Evolutionary conservation across 768 basidiomycete species (phyloP).

Genomic region (Amanita molliuscula): DNA sequence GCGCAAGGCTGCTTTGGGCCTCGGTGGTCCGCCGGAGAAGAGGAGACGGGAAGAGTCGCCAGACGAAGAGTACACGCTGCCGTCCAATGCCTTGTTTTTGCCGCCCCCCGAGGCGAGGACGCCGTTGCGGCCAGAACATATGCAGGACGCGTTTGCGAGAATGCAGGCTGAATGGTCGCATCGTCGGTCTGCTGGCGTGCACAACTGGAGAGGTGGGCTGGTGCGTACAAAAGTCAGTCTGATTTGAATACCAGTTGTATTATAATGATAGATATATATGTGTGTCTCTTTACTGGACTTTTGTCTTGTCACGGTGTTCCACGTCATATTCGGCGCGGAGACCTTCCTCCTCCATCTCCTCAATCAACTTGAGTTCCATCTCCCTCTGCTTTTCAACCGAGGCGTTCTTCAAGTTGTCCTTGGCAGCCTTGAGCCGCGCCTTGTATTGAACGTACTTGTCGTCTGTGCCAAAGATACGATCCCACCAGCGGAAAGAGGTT

Average conservation of each 20-base stretch:
- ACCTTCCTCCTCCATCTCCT: constrained; percentile 68
- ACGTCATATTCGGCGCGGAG: constrained; percentile 55
- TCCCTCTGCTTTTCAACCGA: constrained; percentile 40
- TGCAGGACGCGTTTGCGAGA: constrained; percentile 82
- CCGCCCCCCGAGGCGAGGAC: constrained; percentile 76
- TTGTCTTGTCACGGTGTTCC: constrained; percentile 13
- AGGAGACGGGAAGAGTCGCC: constrained; percentile 48
- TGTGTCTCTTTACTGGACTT: constrained; percentile 1
- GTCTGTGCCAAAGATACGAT: constrained; percentile 85
- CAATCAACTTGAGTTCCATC: constrained; percentile 53
- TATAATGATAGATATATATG: constrained; percentile 12
- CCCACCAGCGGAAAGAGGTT: constrained; percentile 92
- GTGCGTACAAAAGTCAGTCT: constrained; percentile 71
- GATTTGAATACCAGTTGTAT: constrained; percentile 36
- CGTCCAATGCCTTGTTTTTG: constrained; percentile 67
- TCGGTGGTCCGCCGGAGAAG: constrained; percentile 40
- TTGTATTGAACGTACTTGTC: constrained; percentile 80
- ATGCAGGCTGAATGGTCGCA: constrained; percentile 87
- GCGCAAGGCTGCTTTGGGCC: constrained; percentile 39
- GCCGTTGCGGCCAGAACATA: constrained; percentile 73
- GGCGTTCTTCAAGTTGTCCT: constrained; percentile 42
- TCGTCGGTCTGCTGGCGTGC: constrained; percentile 74
- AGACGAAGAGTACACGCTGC: constrained; percentile 57
- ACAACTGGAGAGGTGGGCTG: constrained; percentile 83
- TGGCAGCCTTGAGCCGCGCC: constrained; percentile 50